Evolutionary conservation across 345 rosid genomes (phyloP).

Genomic region (Eucalyptus dawsonii): DNA sequence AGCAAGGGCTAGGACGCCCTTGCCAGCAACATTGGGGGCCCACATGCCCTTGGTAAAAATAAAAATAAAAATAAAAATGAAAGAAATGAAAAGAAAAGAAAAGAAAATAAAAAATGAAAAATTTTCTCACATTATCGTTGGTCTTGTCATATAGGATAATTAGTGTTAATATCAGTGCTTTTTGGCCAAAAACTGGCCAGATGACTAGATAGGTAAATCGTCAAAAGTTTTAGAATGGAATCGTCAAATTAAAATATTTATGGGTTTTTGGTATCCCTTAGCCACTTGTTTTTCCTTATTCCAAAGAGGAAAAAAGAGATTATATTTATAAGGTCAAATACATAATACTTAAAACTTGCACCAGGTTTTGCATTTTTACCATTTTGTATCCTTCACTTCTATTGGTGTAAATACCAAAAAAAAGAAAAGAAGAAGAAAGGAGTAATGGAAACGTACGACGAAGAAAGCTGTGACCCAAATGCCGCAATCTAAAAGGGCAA

Average conservation of each 20-base stretch:
- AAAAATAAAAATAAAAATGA: background rate
- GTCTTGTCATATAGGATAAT: background rate
- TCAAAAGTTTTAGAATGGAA: too few relatives aligned
- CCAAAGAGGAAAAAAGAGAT: background rate
- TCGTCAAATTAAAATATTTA: background rate
- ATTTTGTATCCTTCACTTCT: background rate
- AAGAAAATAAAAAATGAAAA: rapidly evolving
- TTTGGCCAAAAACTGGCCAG: background rate
- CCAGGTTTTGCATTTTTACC: background rate
- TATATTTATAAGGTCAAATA: background rate
- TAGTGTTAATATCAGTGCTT: rapidly evolving
- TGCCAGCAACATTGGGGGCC: background rate
- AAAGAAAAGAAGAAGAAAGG: background rate
- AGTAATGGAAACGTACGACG: background rate
- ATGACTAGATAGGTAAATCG: rapidly evolving
- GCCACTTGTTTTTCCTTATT: background rate
- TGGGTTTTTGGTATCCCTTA: background rate
- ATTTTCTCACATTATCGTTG: rapidly evolving
- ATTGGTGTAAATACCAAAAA: background rate
- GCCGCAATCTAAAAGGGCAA: background rate
- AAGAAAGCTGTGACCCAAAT: background rate
- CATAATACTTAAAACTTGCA: background rate
- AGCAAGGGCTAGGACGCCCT: background rate
- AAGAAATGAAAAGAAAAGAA: rapidly evolving
- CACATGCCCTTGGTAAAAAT: background rate